phyloP scores from a whole-genome alignment of 495 filamentous ascomycete species.

The Penicillium taxi region DNA sequence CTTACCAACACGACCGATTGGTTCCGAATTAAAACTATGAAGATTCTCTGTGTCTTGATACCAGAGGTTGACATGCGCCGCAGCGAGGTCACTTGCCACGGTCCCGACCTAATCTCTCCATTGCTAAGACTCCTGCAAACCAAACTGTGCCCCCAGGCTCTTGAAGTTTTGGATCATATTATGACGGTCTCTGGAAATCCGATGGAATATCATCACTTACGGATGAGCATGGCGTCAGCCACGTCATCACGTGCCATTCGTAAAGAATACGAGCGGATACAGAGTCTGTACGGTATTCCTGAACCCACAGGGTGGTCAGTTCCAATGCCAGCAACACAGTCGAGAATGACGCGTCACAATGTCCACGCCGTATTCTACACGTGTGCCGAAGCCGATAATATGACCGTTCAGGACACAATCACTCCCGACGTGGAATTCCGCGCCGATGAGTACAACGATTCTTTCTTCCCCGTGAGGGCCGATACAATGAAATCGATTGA shows the following conservation, averaged over 20 bases:
- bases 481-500: slow-evolving; percentile 92
- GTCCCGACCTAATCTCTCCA: slow-evolving; percentile 91
- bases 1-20: slow-evolving; percentile 80
- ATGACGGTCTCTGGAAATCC: slow-evolving; percentile 89
- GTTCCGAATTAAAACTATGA: slow-evolving; percentile 89
- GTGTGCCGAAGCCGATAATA: slow-evolving; percentile 57
- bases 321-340: slow-evolving; percentile 83
- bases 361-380: slow-evolving; percentile 97
- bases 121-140: slow-evolving; percentile 86
- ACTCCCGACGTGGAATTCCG: slow-evolving; percentile 90
- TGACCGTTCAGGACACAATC: slow-evolving; percentile 49
- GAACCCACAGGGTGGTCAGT: slow-evolving; percentile 96
- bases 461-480: slow-evolving; percentile 72
- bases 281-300: slow-evolving; percentile 93
- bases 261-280: slow-evolving; percentile 89
- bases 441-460: slow-evolving; percentile 73
- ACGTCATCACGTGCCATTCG: slow-evolving; percentile 72
- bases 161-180: slow-evolving; percentile 87
- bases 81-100: slow-evolving; percentile 79
- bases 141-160: slow-evolving; percentile 82
- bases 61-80: slow-evolving; percentile 92
- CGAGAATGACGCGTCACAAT: slow-evolving; percentile 73
- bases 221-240: slow-evolving; percentile 88
- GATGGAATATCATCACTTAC: slow-evolving; percentile 85
- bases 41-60: slow-evolving; percentile 75